Conservation (phyloP, 2,329 filamentous ascomycete species). For the Cytospora mali region DNA sequence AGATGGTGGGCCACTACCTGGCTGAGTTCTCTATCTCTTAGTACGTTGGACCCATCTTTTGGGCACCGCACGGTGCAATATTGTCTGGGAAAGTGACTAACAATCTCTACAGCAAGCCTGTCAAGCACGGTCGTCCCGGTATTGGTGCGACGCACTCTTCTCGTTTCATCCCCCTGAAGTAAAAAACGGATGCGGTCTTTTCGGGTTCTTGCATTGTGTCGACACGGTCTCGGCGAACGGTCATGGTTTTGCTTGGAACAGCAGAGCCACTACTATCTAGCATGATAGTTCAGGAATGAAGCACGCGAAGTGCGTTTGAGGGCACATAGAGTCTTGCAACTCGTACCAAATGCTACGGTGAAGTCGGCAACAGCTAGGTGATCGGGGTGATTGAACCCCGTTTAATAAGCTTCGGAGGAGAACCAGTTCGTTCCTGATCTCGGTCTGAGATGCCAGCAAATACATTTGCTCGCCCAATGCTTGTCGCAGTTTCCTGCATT, state of each 20-base stretch:
- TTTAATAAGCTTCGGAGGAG: neutral
- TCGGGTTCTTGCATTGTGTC: slow-evolving; percentile 57
- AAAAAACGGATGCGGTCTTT: slow-evolving; percentile 56
- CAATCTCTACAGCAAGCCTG: slow-evolving; percentile 76
- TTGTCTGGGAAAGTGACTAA: slow-evolving; percentile 47
- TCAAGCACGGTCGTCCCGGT: slow-evolving; percentile 99
- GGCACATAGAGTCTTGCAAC: slow-evolving; percentile 7
- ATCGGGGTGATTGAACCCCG: neutral
- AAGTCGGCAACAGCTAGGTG: neutral
- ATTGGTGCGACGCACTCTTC: slow-evolving; percentile 99
- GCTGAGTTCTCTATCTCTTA: slow-evolving; percentile 99
- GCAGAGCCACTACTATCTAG: slow-evolving; percentile 45
- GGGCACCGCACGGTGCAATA: too few species aligned
- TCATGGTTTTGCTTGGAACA: slow-evolving; percentile 56
- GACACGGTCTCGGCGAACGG: slow-evolving; percentile 60
- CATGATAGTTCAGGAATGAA: slow-evolving; percentile 48
- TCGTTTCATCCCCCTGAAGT: slow-evolving; percentile 99
- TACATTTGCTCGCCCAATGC: neutral
- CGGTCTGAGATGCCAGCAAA: neutral
- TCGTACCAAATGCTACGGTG: slow-evolving; percentile 29
- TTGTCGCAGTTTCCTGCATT: neutral
- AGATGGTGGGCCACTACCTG: slow-evolving; percentile 99
- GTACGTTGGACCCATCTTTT: slow-evolving; percentile 59
- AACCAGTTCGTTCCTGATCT: neutral
- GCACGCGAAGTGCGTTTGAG: slow-evolving; percentile 34